These are phyloP conservation scores for Candida fluviatilis DNA, from an alignment of 805 yeast species.

Conservation along the genomic window DNA sequence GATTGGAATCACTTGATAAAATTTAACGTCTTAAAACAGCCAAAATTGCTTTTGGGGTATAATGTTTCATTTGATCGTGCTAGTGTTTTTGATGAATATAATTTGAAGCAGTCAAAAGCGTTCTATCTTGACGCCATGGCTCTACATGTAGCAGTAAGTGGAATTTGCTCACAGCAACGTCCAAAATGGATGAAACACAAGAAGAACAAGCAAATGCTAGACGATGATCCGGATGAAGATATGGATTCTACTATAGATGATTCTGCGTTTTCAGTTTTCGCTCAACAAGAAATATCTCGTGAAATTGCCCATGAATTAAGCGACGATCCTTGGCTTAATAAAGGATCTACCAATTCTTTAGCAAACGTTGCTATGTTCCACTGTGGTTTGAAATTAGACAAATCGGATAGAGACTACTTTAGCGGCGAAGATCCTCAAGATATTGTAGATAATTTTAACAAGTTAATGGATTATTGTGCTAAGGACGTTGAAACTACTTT, in stretches of 20 bases:
- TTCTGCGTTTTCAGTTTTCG: conserved; percentile 5
- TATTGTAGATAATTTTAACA: conserved; percentile 53
- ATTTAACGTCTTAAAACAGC: conserved; percentile 40
- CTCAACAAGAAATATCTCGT: conserved; percentile 3
- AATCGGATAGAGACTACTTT: conserved; percentile 64
- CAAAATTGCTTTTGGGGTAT: conserved; percentile 78
- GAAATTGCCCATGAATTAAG: conserved; percentile 26
- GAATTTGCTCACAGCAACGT: conserved; percentile 90
- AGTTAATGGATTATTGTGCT: conserved; percentile 77
- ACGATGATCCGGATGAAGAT: conserved; percentile 2
- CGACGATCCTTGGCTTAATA: conserved; percentile 82
- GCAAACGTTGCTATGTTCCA: conserved; percentile 77
- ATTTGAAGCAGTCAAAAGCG: conserved; percentile 58
- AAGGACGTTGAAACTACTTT: conserved; percentile 76
- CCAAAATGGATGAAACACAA: conserved; percentile 66
- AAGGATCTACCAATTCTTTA: conserved; percentile 74
- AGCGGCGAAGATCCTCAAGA: conserved; percentile 48
- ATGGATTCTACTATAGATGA: conserved; percentile 9
- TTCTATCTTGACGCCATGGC: conserved; percentile 92
- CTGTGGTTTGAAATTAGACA: conserved; percentile 64
- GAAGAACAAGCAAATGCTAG: conserved; percentile 26
- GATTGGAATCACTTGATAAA: conserved; percentile 71
- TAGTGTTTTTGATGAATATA: conserved; percentile 78
- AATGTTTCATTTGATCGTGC: conserved; percentile 91
- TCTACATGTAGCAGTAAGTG: conserved; percentile 82